Base-by-base conservation (phyloP, 2,329 filamentous ascomycete genomes). In the Monilinia vaccinii-corymbosi region DNA sequence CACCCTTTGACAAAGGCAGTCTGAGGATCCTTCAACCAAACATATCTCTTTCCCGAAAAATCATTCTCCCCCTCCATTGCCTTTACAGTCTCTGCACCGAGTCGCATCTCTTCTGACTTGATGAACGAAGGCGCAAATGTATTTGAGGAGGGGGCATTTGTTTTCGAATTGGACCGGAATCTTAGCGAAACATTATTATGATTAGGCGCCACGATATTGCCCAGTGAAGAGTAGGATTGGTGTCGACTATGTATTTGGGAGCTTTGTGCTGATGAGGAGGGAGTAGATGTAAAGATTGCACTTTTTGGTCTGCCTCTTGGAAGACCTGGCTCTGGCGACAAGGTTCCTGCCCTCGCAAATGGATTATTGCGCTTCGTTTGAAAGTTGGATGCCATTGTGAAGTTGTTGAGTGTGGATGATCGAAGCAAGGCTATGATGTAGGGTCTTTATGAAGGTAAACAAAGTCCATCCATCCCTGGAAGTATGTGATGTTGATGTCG, bases 111-210 rank as follows among this genome's bases (percentile, higher is more conserved):
- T 65, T 96, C 91, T 0, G 86, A 84, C 73, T 93, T 94, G 75
- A 99, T 97, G 74, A 99, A 99, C 11, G 91, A 89, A 3, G 93
- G 94, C 40, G 94, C 93, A 77, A 99, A 99, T 1, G 94, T 99
- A 65, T 83, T 88, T 0, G 88, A 89, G 8, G 79, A 78, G 8
- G 84, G 80, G 2, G 81, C 81, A 67, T 78, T 82, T 61, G 81
- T 85, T 65, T 82, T 81, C 6, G 91, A 94, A 65, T 86, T 82
- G 51, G 83, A 80, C 36, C 81, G 77, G 62, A 74, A 73, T 34
- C 76, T 73, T 31, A 69, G 69, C 11, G 56, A 52, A 52, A 58
- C 36, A 58, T 58, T 58, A 46, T 58, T 63, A 44, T 69, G 67
- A 60, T 59, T 64, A 21, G 66, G 61, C 2, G 61, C 32, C 74